Evolutionary conservation across 1,284 basidiomycete genomes (phyloP).

Genomic region (Takashimella tepidaria): DNA sequence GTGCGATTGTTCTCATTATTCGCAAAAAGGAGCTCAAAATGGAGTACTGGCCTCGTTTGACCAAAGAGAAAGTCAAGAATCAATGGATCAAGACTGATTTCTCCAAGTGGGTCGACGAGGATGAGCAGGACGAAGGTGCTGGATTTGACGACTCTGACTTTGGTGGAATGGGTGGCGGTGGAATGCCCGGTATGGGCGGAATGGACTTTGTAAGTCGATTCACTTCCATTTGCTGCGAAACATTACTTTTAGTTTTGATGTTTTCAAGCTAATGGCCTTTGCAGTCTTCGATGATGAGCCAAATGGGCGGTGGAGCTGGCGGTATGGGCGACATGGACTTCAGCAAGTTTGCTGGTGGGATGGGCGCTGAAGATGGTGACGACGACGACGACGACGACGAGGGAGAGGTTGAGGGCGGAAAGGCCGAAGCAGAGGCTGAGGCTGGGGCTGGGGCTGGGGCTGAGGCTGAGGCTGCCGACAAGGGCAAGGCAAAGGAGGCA

Average conservation of each 20-base stretch:
- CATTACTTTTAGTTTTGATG: background rate
- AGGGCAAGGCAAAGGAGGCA: background rate
- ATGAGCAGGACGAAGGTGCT: constrained; percentile 70
- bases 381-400: constrained; percentile 58
- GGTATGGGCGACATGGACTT: constrained; percentile 32
- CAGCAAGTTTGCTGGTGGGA: constrained; percentile 38
- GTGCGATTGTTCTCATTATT: constrained; percentile 62
- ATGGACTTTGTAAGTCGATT: constrained; percentile 40
- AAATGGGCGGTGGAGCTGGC: constrained; percentile 35
- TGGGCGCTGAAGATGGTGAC: constrained; percentile 43
- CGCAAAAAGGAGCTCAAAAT: constrained; percentile 70
- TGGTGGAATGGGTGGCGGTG: constrained; percentile 25
- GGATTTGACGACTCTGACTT: constrained; percentile 25
- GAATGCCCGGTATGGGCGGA: constrained; percentile 36
- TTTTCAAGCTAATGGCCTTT: background rate
- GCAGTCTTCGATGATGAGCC: constrained; percentile 44
- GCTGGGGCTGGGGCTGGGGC: background rate
- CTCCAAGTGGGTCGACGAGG: constrained; percentile 89
- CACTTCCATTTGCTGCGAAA: too few relatives aligned
- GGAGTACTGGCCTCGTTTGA: constrained; percentile 85
- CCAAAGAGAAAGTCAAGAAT: constrained; percentile 74
- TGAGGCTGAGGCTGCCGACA: background rate
- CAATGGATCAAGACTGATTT: constrained; percentile 87
- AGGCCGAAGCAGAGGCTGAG: constrained; percentile 9
- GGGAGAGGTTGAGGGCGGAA: constrained; percentile 19